phyloP scores from a whole-genome alignment of 2,329 filamentous ascomycete species.

The Penicillium rolfsii region DNA sequence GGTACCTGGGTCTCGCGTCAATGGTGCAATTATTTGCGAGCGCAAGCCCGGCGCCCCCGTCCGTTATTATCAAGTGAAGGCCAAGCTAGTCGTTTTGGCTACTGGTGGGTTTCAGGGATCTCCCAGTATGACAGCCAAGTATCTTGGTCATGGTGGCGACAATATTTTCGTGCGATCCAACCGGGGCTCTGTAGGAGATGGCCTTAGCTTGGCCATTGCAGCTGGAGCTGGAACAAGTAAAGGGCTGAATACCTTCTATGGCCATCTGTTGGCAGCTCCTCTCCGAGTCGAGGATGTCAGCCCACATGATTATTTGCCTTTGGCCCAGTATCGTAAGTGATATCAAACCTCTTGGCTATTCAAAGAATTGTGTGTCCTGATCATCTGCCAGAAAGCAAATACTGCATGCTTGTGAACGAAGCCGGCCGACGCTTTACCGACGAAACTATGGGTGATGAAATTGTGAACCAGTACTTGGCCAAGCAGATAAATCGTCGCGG shows the following conservation, averaged over 20 bases:
- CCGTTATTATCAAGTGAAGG: slow-evolving; percentile 24
- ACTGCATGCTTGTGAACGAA: slow-evolving; percentile 32
- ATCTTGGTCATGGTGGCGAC: slow-evolving; percentile 30
- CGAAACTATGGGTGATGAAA: slow-evolving; percentile 33
- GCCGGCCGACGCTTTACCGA: slow-evolving; percentile 29
- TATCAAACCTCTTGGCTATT: neutral
- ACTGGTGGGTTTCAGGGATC: slow-evolving; percentile 35
- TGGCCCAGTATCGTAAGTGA: slow-evolving; percentile 33
- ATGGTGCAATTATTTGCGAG: slow-evolving; percentile 29
- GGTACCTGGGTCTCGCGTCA: slow-evolving; percentile 27
- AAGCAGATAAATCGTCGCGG: slow-evolving; percentile 33
- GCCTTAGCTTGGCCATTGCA: slow-evolving; percentile 27
- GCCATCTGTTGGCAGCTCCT: slow-evolving; percentile 33
- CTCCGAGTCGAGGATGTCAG: slow-evolving; percentile 27
- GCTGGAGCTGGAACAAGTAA: slow-evolving; percentile 32
- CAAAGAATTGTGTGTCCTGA: neutral
- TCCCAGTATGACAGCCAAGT: slow-evolving; percentile 23
- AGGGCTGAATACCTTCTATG: slow-evolving; percentile 35
- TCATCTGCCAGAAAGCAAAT: slow-evolving; percentile 28
- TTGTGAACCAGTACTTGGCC: slow-evolving; percentile 34
- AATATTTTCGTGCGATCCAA: slow-evolving; percentile 36
- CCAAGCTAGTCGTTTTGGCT: slow-evolving; percentile 29
- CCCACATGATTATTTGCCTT: slow-evolving; percentile 29
- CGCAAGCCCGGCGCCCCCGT: neutral
- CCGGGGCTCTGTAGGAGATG: slow-evolving; percentile 32